Conservation (phyloP, 225 moss, liverwort and hornwort species). For the Pseudisothecium myosuroides region DNA sequence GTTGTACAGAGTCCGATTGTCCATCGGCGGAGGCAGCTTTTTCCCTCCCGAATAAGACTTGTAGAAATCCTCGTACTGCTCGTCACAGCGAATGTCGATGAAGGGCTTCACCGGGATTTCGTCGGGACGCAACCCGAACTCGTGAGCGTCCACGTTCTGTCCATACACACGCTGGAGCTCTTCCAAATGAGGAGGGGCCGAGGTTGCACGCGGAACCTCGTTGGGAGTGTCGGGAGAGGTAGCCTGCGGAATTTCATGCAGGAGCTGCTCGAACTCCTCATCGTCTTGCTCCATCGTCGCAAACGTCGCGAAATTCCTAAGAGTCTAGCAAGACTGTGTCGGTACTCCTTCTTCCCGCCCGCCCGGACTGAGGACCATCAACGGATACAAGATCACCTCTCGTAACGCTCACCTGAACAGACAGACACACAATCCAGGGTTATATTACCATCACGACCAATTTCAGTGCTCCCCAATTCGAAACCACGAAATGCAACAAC, state of each 20-base stretch:
- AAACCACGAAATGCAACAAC: not conserved
- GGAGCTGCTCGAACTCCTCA: slow-evolving; percentile 99
- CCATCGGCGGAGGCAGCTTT: slow-evolving; percentile 93
- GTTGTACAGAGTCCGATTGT: slow-evolving; percentile 74
- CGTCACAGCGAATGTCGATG: slow-evolving; percentile 90
- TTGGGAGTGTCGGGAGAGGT: slow-evolving; percentile 66
- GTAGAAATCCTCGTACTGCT: slow-evolving; percentile 93
- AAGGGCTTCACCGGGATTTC: slow-evolving; percentile 86
- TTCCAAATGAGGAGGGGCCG: slow-evolving; percentile 95
- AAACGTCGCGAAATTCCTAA: not conserved
- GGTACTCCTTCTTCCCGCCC: not conserved
- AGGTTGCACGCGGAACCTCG: slow-evolving; percentile 88
- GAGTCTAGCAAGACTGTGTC: not conserved
- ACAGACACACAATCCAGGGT: not conserved
- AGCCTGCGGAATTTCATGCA: slow-evolving; percentile 95
- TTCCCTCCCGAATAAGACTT: slow-evolving; percentile 82
- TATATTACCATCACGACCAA: not conserved
- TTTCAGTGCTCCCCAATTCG: not conserved
- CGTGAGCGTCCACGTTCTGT: slow-evolving; percentile 53
- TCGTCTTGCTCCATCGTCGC: slow-evolving; percentile 91
- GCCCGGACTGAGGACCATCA: slow-evolving; percentile 16
- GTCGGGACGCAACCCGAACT: slow-evolving; percentile 37
- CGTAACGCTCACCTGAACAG: slow-evolving; percentile 19
- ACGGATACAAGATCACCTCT: slow-evolving; percentile 16
- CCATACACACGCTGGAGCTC: slow-evolving; percentile 94